A percentile compares a stretch with the other conserved stretches of the same genome.
Evolutionary conservation across 306 rosid genomes (phyloP).

Genomic region (Datisca glomerata): DNA sequence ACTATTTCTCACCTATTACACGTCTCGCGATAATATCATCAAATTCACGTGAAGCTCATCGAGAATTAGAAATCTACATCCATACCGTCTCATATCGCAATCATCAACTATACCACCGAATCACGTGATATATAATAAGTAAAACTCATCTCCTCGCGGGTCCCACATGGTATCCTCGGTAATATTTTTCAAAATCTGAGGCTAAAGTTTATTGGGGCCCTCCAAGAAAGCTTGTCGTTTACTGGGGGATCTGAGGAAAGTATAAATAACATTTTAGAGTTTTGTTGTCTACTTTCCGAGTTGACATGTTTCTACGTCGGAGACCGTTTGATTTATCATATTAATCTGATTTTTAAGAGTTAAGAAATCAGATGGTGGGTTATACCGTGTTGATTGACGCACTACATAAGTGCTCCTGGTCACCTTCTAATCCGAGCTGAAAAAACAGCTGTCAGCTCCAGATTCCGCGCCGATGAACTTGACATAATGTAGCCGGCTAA

Average conservation of each 20-base stretch:
- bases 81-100: conserved; percentile 25
- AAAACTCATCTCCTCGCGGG: conserved; percentile 22
- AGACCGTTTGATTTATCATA: no score
- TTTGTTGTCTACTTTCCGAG: no score
- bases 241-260: conserved; percentile 34
- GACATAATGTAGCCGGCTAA: conserved; percentile 68
- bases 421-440: conserved; percentile 25
- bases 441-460: conserved; percentile 59
- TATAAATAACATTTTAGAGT: conserved; percentile 24
- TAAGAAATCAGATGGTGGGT: no score
- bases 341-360: no score
- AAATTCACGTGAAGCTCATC: no score
- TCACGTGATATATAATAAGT: conserved; percentile 46
- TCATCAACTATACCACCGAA: conserved; percentile 22
- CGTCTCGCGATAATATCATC: no score
- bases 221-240: conserved; percentile 49
- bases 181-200: conserved; percentile 9
- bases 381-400: no score
- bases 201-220: conserved; percentile 15
- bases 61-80: no score
- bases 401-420: background rate
- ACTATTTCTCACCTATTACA: no score
- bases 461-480: conserved; percentile 82
- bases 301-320: no score
- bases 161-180: conserved; percentile 42